Percentiles rank a stretch among this genome's conserved stretches.
Evolutionary conservation across 2,329 filamentous ascomycete genomes (phyloP).

Genomic region (Paradendryphiella salina): DNA sequence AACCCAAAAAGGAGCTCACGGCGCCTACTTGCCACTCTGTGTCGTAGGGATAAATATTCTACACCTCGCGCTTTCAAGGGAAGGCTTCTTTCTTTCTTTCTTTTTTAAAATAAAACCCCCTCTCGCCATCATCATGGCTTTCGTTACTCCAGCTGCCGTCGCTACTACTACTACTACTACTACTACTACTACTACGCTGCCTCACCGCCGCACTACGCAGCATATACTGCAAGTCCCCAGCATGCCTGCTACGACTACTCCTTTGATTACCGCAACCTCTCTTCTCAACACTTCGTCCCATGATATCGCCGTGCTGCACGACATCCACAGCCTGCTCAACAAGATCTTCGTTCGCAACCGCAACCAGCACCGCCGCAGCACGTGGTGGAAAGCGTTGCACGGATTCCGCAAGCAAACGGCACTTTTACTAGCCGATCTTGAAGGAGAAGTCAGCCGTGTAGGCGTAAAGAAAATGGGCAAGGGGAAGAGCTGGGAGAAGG

Average conservation of each 20-base stretch:
- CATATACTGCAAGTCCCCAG: background rate
- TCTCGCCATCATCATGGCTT: background rate
- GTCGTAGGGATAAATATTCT: no score
- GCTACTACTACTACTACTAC: constrained; percentile 10
- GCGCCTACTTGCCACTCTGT: no score
- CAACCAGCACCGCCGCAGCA: constrained; percentile 81
- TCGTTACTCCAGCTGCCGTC: background rate
- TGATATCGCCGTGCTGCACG: constrained; percentile 40
- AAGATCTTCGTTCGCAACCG: constrained; percentile 81
- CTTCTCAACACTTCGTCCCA: constrained; percentile 26
- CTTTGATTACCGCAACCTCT: constrained; percentile 24
- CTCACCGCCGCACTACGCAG: background rate
- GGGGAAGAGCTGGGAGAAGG: constrained; percentile 19
- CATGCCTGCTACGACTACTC: constrained; percentile 3
- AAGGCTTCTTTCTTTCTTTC: background rate
- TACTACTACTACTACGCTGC: constrained; percentile 13
- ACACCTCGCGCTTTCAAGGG: background rate
- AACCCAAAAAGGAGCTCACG: no score
- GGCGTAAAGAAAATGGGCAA: background rate
- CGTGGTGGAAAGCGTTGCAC: constrained; percentile 79
- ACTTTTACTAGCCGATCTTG: constrained; percentile 54
- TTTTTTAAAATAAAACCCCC: no score
- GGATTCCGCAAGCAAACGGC: constrained; percentile 69
- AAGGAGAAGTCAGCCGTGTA: background rate
- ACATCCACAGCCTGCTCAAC: constrained; percentile 62